These are phyloP conservation scores for Herpetospermum pedunculosum DNA, from an alignment of 306 rosid species.

Conservation along the genomic window DNA sequence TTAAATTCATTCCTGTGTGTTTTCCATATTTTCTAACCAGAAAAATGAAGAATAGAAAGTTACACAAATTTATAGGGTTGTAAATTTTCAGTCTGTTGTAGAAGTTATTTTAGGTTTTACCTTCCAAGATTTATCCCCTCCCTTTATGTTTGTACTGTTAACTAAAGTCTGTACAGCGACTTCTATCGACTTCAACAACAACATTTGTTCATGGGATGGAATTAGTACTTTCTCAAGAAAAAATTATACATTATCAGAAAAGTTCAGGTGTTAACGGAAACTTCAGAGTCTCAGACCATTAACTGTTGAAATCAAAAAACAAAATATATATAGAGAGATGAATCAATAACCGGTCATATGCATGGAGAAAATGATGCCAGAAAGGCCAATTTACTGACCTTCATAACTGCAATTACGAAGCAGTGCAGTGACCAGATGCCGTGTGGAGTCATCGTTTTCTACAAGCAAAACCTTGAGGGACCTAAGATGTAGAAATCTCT, in stretches of 20 bases:
- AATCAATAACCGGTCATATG: neutral
- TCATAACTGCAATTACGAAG: conserved; percentile 95
- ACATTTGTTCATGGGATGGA: neutral
- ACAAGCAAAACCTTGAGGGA: conserved; percentile 84
- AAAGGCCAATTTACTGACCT: conserved; percentile 30
- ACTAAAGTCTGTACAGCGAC: neutral
- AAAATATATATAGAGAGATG: neutral
- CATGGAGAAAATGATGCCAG: neutral
- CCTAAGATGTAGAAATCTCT: conserved; percentile 71
- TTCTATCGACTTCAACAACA: neutral
- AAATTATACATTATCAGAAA: neutral
- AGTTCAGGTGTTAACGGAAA: neutral
- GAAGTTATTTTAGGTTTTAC: conserved; percentile 1
- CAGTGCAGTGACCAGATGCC: conserved; percentile 76
- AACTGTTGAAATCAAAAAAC: neutral
- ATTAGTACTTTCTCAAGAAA: too few species aligned
- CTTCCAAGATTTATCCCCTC: neutral
- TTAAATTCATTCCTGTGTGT: neutral
- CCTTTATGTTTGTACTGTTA: neutral
- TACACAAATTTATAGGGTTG: neutral
- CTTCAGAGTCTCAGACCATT: neutral
- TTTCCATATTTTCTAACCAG: neutral
- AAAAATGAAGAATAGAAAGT: neutral
- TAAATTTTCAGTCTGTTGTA: neutral
- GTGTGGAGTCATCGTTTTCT: conserved; percentile 79